These are phyloP conservation scores for Pleoardoris graminearum DNA, from an alignment of 2,329 filamentous ascomycete genomes.

Conservation along the genomic window DNA sequence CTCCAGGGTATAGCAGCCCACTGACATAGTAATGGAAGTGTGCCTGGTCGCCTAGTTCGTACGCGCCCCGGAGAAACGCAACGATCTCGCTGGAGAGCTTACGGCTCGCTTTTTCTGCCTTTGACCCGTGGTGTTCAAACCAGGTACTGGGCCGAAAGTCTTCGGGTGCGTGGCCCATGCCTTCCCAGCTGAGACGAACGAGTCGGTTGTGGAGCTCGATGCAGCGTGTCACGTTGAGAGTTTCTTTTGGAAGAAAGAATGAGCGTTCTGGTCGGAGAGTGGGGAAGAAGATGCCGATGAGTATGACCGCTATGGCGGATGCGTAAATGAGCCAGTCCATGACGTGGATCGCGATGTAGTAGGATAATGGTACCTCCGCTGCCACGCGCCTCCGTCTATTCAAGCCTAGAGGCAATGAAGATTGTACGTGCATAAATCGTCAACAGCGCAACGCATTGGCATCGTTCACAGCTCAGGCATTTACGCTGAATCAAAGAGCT, in stretches of 20 bases:
- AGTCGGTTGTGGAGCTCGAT: conserved; percentile 14
- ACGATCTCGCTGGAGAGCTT: conserved; percentile 1
- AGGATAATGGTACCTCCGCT: too few relatives aligned
- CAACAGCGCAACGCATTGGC: too few relatives aligned
- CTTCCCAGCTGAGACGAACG: conserved; percentile 10
- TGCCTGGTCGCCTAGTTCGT: not conserved
- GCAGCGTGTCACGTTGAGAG: conserved; percentile 9
- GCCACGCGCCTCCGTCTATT: too few relatives aligned
- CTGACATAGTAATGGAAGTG: conserved; percentile 10
- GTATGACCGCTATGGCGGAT: conserved; percentile 18
- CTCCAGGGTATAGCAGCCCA: not conserved
- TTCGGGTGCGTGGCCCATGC: not conserved
- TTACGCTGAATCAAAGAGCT: too few relatives aligned
- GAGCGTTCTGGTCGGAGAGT: not conserved
- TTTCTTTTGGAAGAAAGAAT: not conserved
- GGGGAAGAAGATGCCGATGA: not conserved
- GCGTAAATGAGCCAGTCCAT: conserved; percentile 21
- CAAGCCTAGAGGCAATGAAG: too few relatives aligned
- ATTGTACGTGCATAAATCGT: too few relatives aligned
- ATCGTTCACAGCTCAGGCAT: too few relatives aligned
- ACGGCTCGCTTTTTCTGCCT: conserved; percentile 2
- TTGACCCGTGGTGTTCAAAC: conserved; percentile 3
- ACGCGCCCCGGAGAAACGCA: conserved; percentile 8
- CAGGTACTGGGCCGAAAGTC: conserved; percentile 3
- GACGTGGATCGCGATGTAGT: too few relatives aligned